Evolutionary conservation across 345 rosid genomes (phyloP).

Genomic region (Raphanus sativus): DNA sequence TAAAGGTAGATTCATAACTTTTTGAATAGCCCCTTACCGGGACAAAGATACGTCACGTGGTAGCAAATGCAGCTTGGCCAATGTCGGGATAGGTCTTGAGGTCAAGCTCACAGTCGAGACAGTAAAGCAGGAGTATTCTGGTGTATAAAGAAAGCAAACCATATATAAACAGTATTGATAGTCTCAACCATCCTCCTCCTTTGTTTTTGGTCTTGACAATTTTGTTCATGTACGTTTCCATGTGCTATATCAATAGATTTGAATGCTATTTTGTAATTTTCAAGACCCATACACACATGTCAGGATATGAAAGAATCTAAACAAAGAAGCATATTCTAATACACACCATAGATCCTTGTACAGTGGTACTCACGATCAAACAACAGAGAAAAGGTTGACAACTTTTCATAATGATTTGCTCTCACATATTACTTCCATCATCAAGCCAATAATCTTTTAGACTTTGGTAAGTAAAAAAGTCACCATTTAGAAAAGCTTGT

Average conservation of each 20-base stretch:
- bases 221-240: conserved; percentile 22
- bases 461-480: background rate
- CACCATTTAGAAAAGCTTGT: conserved; percentile 52
- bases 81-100: conserved; percentile 96
- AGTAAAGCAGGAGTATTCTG: conserved; percentile 66
- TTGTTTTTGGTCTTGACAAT: conserved; percentile 17
- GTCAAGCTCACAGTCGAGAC: conserved; percentile 83
- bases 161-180: conserved; percentile 53
- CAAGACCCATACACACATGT: background rate
- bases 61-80: conserved; percentile 90
- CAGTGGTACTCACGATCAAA: background rate
- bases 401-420: background rate
- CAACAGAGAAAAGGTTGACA: background rate
- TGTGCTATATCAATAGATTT: conserved; percentile 13
- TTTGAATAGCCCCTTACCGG: conserved; percentile 51
- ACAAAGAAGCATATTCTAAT: background rate
- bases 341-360: background rate
- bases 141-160: conserved; percentile 81
- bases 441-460: background rate
- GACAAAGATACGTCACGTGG: conserved; percentile 61
- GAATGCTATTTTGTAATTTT: conserved; percentile 28
- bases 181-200: conserved; percentile 93
- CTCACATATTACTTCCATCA: background rate
- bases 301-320: background rate
- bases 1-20: background rate